phyloP scores from a whole-genome alignment of 805 yeast species.

The Barnettozyma salicaria region DNA sequence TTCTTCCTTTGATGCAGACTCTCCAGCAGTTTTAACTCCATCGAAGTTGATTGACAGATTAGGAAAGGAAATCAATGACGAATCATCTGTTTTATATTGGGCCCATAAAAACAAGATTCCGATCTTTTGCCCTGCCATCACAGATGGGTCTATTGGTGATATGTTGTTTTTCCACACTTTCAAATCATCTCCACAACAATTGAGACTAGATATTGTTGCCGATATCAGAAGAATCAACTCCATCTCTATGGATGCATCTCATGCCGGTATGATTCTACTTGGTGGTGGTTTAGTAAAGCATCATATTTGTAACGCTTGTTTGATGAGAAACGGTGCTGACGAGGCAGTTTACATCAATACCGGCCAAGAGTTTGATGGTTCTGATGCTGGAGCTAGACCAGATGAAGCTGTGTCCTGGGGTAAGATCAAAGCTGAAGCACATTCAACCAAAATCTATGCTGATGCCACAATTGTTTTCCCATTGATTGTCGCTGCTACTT shows the following conservation, averaged over 20 bases:
- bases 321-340: slow-evolving; percentile 99
- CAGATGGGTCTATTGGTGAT: slow-evolving; percentile 98
- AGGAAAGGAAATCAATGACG: slow-evolving; percentile 94
- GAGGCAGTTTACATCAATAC: slow-evolving; percentile 96
- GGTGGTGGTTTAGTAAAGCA: slow-evolving; percentile 98
- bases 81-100: slow-evolving; percentile 92
- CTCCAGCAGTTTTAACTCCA: slow-evolving; percentile 81
- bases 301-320: slow-evolving; percentile 95
- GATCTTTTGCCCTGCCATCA: slow-evolving; percentile 92
- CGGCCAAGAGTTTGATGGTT: slow-evolving; percentile 97
- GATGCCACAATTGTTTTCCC: slow-evolving; percentile 96
- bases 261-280: slow-evolving; percentile 91
- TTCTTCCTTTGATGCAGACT: slow-evolving; percentile 54
- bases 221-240: slow-evolving; percentile 91
- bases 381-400: slow-evolving; percentile 99
- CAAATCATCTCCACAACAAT: slow-evolving; percentile 84
- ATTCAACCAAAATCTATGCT: slow-evolving; percentile 85
- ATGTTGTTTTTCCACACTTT: slow-evolving; percentile 98
- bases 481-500: slow-evolving; percentile 94
- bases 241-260: slow-evolving; percentile 89
- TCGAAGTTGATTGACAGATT: slow-evolving; percentile 85
- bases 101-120: slow-evolving; percentile 97
- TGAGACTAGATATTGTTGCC: slow-evolving; percentile 86
- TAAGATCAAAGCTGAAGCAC: slow-evolving; percentile 92
- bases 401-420: slow-evolving; percentile 99